A percentile compares a stretch with the other conserved stretches of the same genome.
phyloP scores from a whole-genome alignment of 169 alveolate species.

The Eimeria sp. region DNA sequence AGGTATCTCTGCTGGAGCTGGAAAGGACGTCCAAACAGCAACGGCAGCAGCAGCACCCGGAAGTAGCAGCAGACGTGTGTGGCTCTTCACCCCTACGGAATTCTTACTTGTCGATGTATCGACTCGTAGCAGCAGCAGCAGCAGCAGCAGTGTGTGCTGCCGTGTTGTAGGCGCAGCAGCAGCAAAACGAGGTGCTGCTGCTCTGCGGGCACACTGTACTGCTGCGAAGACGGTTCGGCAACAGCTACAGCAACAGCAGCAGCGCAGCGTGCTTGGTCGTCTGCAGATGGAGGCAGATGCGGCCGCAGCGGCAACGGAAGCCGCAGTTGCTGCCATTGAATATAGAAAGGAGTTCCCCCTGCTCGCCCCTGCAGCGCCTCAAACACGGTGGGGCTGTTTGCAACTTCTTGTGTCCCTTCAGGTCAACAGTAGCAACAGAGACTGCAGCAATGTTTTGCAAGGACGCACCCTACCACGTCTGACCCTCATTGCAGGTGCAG shows the following conservation, averaged over 20 bases:
- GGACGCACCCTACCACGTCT: conserved; percentile 13
- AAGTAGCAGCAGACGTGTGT: conserved; percentile 58
- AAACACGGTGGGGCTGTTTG: conserved; percentile 37
- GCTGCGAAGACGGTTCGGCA: conserved; percentile 59
- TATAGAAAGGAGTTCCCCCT: background rate
- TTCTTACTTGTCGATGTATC: conserved; percentile 33
- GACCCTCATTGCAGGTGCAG: conserved; percentile 22
- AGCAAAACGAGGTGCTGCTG: conserved; percentile 64
- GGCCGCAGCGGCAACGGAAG: conserved; percentile 58
- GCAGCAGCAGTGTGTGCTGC: conserved; percentile 55
- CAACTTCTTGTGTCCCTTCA: conserved; percentile 8
- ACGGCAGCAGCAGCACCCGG: conserved; percentile 5
- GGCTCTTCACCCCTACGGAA: conserved; percentile 56
- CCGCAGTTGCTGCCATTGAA: conserved; percentile 64
- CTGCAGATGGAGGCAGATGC: conserved; percentile 49
- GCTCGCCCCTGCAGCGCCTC: conserved; percentile 16
- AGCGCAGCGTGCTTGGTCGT: conserved; percentile 44
- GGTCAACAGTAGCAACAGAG: conserved; percentile 28
- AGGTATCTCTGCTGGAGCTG: conserved; percentile 16
- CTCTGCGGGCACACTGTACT: conserved; percentile 30
- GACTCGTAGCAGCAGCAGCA: conserved; percentile 65
- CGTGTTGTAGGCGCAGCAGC: conserved; percentile 55
- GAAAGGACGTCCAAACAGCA: conserved; percentile 19
- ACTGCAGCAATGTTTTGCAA: background rate
- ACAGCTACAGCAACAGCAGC: conserved; percentile 59